Conservation (phyloP, 78 protist species). For the Cyanophora paradoxa region DNA sequence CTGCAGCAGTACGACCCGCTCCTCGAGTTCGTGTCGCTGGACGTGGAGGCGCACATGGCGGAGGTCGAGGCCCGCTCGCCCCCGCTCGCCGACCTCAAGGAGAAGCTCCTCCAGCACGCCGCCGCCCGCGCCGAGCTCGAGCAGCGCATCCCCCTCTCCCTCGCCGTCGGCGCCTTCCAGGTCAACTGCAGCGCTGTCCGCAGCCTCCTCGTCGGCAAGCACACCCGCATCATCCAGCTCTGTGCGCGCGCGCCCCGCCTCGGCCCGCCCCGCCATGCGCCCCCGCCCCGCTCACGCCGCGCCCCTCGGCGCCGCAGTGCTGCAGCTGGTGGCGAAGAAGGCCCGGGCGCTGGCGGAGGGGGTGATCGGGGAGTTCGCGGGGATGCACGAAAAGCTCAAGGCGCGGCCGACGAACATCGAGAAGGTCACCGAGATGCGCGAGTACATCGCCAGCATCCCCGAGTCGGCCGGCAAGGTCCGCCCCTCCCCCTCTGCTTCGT, state of each 20-base stretch:
- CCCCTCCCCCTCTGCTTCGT: too few species aligned
- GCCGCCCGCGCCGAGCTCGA: neutral
- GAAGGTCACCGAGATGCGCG: conserved; percentile 33
- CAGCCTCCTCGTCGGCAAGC: neutral
- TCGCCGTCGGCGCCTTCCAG: conserved; percentile 32
- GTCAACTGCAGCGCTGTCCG: conserved; percentile 20
- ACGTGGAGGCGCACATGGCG: neutral
- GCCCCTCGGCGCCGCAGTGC: too few species aligned
- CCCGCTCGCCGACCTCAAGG: neutral
- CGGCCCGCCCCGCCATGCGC: too few species aligned
- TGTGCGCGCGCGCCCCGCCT: too few species aligned
- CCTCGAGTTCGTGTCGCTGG: too few species aligned
- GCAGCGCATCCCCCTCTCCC: neutral
- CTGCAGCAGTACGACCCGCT: too few species aligned
- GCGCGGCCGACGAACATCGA: conserved; percentile 19
- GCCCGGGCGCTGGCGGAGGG: conserved; percentile 17
- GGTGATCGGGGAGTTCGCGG: neutral
- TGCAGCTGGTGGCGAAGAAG: conserved; percentile 18
- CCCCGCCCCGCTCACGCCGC: too few species aligned
- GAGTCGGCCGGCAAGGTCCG: neutral
- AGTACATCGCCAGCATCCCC: conserved; percentile 32
- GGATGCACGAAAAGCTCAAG: neutral
- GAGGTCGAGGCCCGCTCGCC: neutral
- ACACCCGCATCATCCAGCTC: too few species aligned
- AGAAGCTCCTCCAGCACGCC: neutral